These are phyloP conservation scores for Phytopythium cucurbitacearum DNA, from an alignment of 352 stramenopile species.

Conservation along the genomic window DNA sequence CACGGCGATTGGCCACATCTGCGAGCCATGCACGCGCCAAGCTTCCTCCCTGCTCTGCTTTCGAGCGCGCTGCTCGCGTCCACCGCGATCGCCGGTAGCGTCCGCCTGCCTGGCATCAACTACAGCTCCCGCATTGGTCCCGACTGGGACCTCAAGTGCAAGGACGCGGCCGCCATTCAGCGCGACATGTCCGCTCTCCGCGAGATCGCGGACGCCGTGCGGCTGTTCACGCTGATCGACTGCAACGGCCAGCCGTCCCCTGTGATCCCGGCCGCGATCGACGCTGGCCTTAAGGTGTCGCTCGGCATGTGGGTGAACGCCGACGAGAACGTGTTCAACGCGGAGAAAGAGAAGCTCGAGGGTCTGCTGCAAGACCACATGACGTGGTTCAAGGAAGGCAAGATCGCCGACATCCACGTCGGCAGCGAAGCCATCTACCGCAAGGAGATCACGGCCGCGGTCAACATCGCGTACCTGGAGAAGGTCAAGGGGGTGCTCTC, in stretches of 20 bases:
- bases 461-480: slow-evolving; percentile 36
- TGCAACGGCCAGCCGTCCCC: slow-evolving; percentile 35
- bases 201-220: slow-evolving; percentile 35
- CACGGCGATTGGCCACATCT: no score
- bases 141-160: slow-evolving; percentile 52
- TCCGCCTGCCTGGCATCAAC: slow-evolving; percentile 60
- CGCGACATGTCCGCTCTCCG: slow-evolving; percentile 38
- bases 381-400: slow-evolving; percentile 15
- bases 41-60: slow-evolving; percentile 6
- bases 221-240: slow-evolving; percentile 59
- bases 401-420: slow-evolving; percentile 53
- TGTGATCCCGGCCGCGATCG: slow-evolving; percentile 40
- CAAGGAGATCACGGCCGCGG: slow-evolving; percentile 38
- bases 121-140: slow-evolving; percentile 55
- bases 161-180: slow-evolving; percentile 29
- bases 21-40: neutral
- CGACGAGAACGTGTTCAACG: slow-evolving; percentile 27
- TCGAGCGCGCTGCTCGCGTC: neutral
- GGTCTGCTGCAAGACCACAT: slow-evolving; percentile 23
- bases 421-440: slow-evolving; percentile 69
- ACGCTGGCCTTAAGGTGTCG: slow-evolving; percentile 39
- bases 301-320: slow-evolving; percentile 63
- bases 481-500: slow-evolving; percentile 33
- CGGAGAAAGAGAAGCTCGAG: slow-evolving; percentile 34
- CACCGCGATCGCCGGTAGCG: slow-evolving; percentile 8